Conservation (phyloP, 192 early-diverging fungal genomes). For the Coemansia sp. region DNA sequence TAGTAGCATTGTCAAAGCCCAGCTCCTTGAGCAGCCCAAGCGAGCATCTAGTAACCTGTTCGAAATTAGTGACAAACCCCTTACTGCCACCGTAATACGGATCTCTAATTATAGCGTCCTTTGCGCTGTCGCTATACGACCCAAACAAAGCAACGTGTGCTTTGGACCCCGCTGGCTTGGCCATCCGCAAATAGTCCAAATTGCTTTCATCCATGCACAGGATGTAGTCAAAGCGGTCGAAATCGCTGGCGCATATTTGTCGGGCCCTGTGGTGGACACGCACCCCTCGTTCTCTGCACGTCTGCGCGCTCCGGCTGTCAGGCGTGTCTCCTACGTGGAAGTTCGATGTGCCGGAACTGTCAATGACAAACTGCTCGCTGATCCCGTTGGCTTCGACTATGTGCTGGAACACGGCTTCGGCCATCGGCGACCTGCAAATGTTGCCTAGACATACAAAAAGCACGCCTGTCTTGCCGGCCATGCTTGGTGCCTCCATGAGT, state of each 20-base stretch:
- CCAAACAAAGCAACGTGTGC: constrained; percentile 50
- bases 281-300: constrained; percentile 72
- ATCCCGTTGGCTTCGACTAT: constrained; percentile 65
- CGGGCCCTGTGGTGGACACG: constrained; percentile 76
- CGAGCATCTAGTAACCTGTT: constrained; percentile 49
- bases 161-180: constrained; percentile 44
- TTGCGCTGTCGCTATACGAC: constrained; percentile 20
- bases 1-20: constrained; percentile 12
- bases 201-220: constrained; percentile 92
- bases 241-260: constrained; percentile 67
- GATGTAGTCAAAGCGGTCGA: constrained; percentile 77
- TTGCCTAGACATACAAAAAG: constrained; percentile 76
- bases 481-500: not conserved
- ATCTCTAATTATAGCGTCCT: constrained; percentile 38
- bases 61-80: constrained; percentile 50
- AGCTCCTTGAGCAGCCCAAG: constrained; percentile 41
- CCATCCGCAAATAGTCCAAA: constrained; percentile 60
- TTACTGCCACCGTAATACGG: constrained; percentile 56
- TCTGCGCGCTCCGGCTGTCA: constrained; percentile 68
- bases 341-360: constrained; percentile 83
- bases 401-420: constrained; percentile 88
- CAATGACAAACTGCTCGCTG: constrained; percentile 66
- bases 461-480: constrained; percentile 28
- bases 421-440: constrained; percentile 92
- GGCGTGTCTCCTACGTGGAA: constrained; percentile 78